phyloP scores from a whole-genome alignment of 495 filamentous ascomycete genomes.

The Evernia prunastri region DNA sequence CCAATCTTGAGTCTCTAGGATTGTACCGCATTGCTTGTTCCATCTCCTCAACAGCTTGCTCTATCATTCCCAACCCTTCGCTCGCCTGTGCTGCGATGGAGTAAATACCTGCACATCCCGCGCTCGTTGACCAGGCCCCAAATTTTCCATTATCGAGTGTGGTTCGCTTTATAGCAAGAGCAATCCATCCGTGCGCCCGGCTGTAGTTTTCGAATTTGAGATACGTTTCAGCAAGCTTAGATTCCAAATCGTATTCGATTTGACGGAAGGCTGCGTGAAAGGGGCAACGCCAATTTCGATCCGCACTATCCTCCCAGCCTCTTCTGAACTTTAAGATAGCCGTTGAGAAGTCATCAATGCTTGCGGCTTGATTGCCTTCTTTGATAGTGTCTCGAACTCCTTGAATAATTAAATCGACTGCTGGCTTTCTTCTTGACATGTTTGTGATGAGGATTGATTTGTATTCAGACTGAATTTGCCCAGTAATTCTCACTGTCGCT shows the following conservation, averaged over 20 bases:
- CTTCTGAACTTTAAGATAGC: neutral
- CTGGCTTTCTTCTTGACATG: neutral
- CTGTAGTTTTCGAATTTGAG: neutral
- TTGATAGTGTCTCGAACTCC: neutral
- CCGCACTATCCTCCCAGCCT: neutral
- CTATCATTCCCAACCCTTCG: neutral
- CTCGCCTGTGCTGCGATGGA: neutral
- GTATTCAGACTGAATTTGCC: neutral
- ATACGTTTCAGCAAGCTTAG: neutral
- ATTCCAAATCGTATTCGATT: neutral
- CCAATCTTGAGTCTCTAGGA: neutral
- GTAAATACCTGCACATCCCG: neutral
- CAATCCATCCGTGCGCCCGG: neutral
- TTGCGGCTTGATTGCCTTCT: neutral
- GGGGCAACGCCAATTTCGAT: neutral
- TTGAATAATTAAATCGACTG: neutral
- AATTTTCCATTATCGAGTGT: neutral
- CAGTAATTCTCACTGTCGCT: neutral
- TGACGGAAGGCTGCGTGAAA: neutral
- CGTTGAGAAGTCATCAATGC: neutral
- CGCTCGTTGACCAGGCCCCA: neutral
- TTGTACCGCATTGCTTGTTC: neutral
- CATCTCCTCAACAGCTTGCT: neutral
- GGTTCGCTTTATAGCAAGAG: neutral
- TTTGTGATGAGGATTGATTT: neutral